phyloP scores from a whole-genome alignment of 805 yeast genomes.

The Kodamaea hsintzibuensis region DNA sequence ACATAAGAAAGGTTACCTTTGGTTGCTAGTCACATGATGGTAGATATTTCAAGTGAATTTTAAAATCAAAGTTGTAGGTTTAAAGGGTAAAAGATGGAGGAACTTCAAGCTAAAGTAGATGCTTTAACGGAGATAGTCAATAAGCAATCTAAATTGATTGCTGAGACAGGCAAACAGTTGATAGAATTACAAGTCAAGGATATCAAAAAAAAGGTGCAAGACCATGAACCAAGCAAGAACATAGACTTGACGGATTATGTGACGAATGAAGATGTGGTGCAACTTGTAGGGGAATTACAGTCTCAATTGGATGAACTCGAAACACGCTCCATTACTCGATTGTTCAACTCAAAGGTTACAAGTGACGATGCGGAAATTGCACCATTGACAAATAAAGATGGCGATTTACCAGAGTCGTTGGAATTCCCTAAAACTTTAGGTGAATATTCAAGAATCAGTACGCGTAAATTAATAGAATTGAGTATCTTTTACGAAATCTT shows the following conservation, averaged over 20 bases:
- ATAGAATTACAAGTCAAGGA: conserved; percentile 65
- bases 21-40: not conserved
- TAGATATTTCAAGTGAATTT: not conserved
- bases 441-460: conserved; percentile 50
- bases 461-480: conserved; percentile 50
- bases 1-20: not conserved
- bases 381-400: conserved; percentile 77
- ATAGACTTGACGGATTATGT: conserved; percentile 55
- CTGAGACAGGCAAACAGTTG: conserved; percentile 79
- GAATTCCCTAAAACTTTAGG: conserved; percentile 59
- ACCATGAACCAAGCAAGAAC: conserved; percentile 14
- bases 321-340: conserved; percentile 71
- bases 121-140: conserved; percentile 54
- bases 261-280: conserved; percentile 81
- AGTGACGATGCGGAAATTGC: conserved; percentile 49
- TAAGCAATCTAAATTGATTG: conserved; percentile 65
- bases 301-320: conserved; percentile 81
- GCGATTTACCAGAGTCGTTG: conserved; percentile 55
- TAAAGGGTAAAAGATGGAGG: not conserved
- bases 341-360: conserved; percentile 57
- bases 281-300: conserved; percentile 86
- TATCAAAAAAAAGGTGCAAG: conserved; percentile 34
- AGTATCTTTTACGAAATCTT: conserved; percentile 76
- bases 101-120: conserved; percentile 40
- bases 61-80: not conserved